A percentile compares a stretch with the other conserved stretches of the same genome.
Evolutionary conservation across 768 basidiomycete genomes (phyloP).

Genomic region (Gyrodon lividus): DNA sequence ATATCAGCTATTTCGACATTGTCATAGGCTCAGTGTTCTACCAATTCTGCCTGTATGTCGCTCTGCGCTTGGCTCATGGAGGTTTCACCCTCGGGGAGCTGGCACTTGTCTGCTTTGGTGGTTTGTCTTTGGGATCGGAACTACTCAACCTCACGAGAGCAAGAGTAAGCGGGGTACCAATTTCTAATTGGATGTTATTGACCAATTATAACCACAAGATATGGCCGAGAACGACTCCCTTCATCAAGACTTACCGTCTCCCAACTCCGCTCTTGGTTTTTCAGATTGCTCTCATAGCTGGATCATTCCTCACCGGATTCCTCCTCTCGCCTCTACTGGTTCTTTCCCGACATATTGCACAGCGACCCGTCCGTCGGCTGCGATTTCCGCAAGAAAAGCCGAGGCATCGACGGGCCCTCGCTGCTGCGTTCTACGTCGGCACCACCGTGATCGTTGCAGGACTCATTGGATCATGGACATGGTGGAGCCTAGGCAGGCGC

Average conservation of each 20-base stretch:
- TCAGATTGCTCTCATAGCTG: conserved; percentile 90
- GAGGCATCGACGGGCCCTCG: conserved; percentile 78
- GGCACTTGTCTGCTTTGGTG: conserved; percentile 84
- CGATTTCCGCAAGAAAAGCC: conserved; percentile 81
- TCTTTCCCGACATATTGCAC: conserved; percentile 88
- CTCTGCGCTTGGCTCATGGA: conserved; percentile 86
- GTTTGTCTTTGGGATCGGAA: conserved; percentile 84
- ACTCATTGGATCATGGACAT: conserved; percentile 89
- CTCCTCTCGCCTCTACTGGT: conserved; percentile 91
- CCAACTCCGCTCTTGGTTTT: conserved; percentile 91
- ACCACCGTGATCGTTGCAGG: conserved; percentile 75
- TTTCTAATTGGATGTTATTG: neutral
- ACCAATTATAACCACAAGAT: conserved; percentile 45
- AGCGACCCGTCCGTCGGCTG: conserved; percentile 77
- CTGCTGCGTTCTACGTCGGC: conserved; percentile 80
- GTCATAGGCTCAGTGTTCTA: conserved; percentile 74
- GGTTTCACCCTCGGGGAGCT: conserved; percentile 96
- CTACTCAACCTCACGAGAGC: conserved; percentile 81
- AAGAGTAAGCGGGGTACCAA: conserved; percentile 48
- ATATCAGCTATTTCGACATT: conserved; percentile 76
- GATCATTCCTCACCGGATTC: conserved; percentile 90
- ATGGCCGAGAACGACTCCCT: conserved; percentile 75
- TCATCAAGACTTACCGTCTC: conserved; percentile 87
- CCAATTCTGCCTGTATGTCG: conserved; percentile 88
- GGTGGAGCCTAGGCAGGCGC: conserved; percentile 76